phyloP scores from a whole-genome alignment of 2,329 filamentous ascomycete genomes.

The Xylaria hypoxylon region DNA sequence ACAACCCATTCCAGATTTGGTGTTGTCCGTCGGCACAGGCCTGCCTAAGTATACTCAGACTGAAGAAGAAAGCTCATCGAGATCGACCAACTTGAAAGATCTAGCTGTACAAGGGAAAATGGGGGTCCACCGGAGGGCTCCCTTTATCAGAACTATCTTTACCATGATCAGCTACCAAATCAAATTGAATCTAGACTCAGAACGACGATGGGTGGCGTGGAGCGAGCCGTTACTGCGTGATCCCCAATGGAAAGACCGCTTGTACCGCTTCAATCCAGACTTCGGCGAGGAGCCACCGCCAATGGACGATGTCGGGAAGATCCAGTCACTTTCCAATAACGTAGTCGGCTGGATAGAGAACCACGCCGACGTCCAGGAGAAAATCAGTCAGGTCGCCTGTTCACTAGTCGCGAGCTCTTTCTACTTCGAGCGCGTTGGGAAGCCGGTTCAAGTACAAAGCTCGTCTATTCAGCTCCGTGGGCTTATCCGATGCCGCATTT shows the following conservation, averaged over 20 bases:
- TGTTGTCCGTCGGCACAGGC: conserved; percentile 8
- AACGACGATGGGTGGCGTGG: conserved; percentile 6
- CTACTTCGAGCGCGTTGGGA: conserved; percentile 4
- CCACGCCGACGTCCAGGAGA: background rate
- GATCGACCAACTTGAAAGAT: background rate
- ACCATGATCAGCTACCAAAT: conserved; percentile 14
- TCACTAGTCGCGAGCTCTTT: conserved; percentile 13
- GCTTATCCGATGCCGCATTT: background rate
- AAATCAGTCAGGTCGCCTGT: background rate
- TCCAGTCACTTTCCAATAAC: background rate
- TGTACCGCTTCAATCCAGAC: conserved; percentile 9
- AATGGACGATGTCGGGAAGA: background rate
- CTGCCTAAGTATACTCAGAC: background rate
- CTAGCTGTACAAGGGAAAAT: background rate
- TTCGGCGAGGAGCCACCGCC: conserved; percentile 5
- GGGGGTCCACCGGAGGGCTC: background rate
- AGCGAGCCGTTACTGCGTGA: background rate
- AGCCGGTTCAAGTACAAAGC: background rate
- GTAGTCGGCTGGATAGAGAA: background rate
- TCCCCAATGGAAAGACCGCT: background rate
- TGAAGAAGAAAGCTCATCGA: too few species aligned
- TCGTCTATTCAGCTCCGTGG: background rate
- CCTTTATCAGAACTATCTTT: conserved; percentile 11
- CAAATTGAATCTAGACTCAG: conserved; percentile 7
- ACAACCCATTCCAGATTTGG: background rate